phyloP scores from a whole-genome alignment of 768 basidiomycete genomes.

The Boletus tomentosulus region DNA sequence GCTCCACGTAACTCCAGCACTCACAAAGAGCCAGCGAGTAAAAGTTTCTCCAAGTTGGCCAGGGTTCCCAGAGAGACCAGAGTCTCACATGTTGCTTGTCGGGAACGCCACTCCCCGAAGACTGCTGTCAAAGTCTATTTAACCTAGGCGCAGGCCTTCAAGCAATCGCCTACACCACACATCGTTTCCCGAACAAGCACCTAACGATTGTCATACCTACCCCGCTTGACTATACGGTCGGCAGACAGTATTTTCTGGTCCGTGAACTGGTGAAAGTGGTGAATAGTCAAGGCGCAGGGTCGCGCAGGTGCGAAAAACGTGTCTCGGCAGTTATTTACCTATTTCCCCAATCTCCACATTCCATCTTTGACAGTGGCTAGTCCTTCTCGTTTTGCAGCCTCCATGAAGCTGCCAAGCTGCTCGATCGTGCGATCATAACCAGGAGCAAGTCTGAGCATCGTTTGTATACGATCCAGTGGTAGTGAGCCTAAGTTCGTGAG shows the following conservation, averaged over 20 bases:
- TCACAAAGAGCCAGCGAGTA: not conserved
- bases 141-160: not conserved
- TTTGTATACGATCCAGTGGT: slow-evolving; percentile 78
- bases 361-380: slow-evolving; percentile 68
- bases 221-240: not conserved
- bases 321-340: not conserved
- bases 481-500: slow-evolving; percentile 80
- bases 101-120: not conserved
- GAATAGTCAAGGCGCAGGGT: not conserved
- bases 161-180: not conserved
- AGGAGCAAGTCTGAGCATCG: slow-evolving; percentile 81
- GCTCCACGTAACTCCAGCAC: not conserved
- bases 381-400: slow-evolving; percentile 74
- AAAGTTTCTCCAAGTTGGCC: not conserved
- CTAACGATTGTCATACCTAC: not conserved
- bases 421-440: slow-evolving; percentile 78
- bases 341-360: slow-evolving; percentile 54
- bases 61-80: not conserved
- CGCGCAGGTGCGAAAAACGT: not conserved
- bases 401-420: slow-evolving; percentile 76
- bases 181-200: not conserved
- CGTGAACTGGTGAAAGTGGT: not conserved
- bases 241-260: not conserved
- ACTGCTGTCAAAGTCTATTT: too few relatives aligned
- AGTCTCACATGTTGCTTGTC: not conserved